Conservation (phyloP, 2,329 filamentous ascomycete species). For the Proliferodiscus dingleyae region DNA sequence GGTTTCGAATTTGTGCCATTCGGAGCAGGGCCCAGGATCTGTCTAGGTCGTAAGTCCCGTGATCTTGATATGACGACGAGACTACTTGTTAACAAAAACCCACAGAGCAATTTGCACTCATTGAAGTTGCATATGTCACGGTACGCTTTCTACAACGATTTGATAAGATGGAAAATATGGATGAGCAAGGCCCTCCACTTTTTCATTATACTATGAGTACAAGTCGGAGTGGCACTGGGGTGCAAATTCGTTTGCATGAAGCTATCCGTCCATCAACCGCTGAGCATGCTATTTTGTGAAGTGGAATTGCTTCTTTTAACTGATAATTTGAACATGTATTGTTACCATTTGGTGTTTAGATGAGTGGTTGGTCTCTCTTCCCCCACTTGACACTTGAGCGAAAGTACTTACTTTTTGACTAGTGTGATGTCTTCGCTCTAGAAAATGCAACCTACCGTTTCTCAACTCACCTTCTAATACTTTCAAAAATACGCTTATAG, state of each 20-base stretch:
- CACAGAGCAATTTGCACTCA: slow-evolving; percentile 66
- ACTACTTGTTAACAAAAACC: not conserved
- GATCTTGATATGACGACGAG: not conserved
- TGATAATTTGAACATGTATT: too few relatives aligned
- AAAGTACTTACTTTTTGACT: too few relatives aligned
- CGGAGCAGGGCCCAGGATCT: slow-evolving; percentile 42
- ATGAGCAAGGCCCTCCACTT: slow-evolving; percentile 4
- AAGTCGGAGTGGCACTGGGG: not conserved
- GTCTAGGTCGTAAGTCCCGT: slow-evolving; percentile 30
- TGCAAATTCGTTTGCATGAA: slow-evolving; percentile 4
- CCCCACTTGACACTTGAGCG: too few relatives aligned
- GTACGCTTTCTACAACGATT: slow-evolving; percentile 68
- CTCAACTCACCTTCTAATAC: too few relatives aligned
- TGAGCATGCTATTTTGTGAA: too few relatives aligned
- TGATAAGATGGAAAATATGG: slow-evolving; percentile 49
- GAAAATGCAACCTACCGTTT: too few relatives aligned
- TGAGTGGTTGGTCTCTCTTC: too few relatives aligned
- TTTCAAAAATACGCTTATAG: too few relatives aligned
- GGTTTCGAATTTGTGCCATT: slow-evolving; percentile 7
- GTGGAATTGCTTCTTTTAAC: too few relatives aligned
- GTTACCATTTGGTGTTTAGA: too few relatives aligned
- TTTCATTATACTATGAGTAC: not conserved
- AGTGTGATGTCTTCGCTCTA: too few relatives aligned
- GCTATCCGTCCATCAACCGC: not conserved
- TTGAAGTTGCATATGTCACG: slow-evolving; percentile 67